Conservation (phyloP, 2,329 filamentous ascomycete species). For the Tolypocladium paradoxum region DNA sequence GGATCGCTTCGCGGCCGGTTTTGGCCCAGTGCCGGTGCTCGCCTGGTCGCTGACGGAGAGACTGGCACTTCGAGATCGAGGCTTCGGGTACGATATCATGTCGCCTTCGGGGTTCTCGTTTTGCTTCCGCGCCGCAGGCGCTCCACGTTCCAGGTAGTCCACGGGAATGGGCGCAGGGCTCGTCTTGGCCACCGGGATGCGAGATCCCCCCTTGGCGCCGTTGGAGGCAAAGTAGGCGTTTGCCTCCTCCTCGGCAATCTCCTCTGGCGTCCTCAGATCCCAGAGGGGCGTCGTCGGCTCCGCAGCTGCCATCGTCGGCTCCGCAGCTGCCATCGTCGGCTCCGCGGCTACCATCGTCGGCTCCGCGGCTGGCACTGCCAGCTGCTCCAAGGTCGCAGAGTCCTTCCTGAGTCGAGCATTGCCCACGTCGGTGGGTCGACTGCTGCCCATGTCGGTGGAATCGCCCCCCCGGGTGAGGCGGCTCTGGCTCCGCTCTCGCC, state of each 20-base stretch:
- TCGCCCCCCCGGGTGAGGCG: slow-evolving; percentile 22
- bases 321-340: slow-evolving; percentile 14
- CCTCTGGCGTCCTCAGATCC: slow-evolving; percentile 68
- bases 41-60: slow-evolving; percentile 30
- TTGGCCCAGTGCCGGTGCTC: slow-evolving; percentile 8
- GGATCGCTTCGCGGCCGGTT: slow-evolving; percentile 27
- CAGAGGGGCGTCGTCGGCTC: slow-evolving; percentile 41
- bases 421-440: neutral
- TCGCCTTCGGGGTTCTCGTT: slow-evolving; percentile 46
- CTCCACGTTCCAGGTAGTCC: slow-evolving; percentile 64
- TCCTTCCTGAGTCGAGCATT: slow-evolving; percentile 30
- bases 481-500: slow-evolving; percentile 25
- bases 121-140: slow-evolving; percentile 51
- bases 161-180: slow-evolving; percentile 68
- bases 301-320: slow-evolving; percentile 19
- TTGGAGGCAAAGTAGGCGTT: slow-evolving; percentile 40
- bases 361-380: slow-evolving; percentile 18
- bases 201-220: slow-evolving; percentile 54
- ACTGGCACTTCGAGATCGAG: slow-evolving; percentile 61
- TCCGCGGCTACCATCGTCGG: too few relatives aligned
- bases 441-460: slow-evolving; percentile 15
- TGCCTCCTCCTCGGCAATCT: slow-evolving; percentile 54
- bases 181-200: slow-evolving; percentile 75
- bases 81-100: slow-evolving; percentile 46
- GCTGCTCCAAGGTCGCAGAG: slow-evolving; percentile 29